Evolutionary conservation across 306 rosid genomes (phyloP), one percentile per base, ranked within the genome.

Genomic region (Parietaria judaica): DNA sequence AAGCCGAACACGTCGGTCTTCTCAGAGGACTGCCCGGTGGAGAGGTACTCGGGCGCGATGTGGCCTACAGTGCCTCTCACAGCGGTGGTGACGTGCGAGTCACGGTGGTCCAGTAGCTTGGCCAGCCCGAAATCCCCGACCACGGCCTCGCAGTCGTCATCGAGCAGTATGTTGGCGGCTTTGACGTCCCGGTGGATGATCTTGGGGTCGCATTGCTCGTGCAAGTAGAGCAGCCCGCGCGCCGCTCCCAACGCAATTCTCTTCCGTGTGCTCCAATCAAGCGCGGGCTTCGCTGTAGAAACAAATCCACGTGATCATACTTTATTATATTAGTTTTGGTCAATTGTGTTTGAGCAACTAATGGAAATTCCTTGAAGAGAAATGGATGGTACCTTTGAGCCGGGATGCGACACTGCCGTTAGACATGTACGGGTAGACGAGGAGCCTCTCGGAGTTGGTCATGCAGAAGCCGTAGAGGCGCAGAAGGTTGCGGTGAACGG

Each of bases 1-100:
- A 88, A 94, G 38, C 97, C 99, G 48, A 94, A 94, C 6, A 94
- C 99, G 74, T 94, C 99, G 14, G 99, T 88, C 70, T 94, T 94
- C 82, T 94, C 97, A 11, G 99, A 94, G 69, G 97, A 94, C 53
- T 94, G 99, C 8, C 99, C 99, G 13, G 99, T 94, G 55, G 99
- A 88, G 61, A 94, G 90, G 72, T 94, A 94, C 72, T 94, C 99
- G 0, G 99, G 99, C 14, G 99, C 99, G 70, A 94, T 94, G 64
- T 94, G 99, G 7, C 99, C 99, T 13, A 94, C 99, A 1, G 99
- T 94, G 10, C 99, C 99, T 74, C 99, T 83, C 45, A 94, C 99
- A 0, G 99, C 99, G 10, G 99, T 94, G 41, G 99, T 88, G 48
- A 94, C 95, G 54, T 94, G 99, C 6, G 99, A 94, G 53, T 88